Evolutionary conservation across 2,329 filamentous ascomycete species (phyloP), one percentile per base, ranked within the genome.

Genomic region (Neonectria neomacrospora): DNA sequence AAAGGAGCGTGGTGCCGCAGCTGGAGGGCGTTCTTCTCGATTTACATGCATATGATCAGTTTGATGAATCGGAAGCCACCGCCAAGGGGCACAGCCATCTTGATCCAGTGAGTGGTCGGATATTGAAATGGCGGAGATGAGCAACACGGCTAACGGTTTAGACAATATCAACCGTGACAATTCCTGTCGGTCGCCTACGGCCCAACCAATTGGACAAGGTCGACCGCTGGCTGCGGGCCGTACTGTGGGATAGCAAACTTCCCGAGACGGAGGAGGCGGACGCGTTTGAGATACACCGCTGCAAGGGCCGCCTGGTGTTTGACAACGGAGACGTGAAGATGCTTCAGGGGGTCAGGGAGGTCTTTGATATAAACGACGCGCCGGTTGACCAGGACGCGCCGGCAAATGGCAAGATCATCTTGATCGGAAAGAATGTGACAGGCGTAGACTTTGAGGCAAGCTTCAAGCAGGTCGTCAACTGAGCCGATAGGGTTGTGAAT

Each of bases 1-100:
- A 91, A 56, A 91, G 92, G 74, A 93, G 93, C 70, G 85, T 87
- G 34, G 90, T 97, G 1, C 92, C 94, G 1, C 83, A 91, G 68
- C 85, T 99, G 7, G 93, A 97, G 74, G 95, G 94, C 1, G 87
- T 97, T 58, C 78, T 99, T 5, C 83, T 99, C 8, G 95, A 98
- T 77, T 82, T 99, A 30, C 93, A 97, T 75, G 95, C 96, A 0
- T 99, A 99, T 76, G 93, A 97, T 72, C 86, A 91, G 65, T 90
- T 97, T 32, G 86, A 89, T 32, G 87, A 86, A 61, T 80, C 96
- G 30, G 90, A 94, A 62, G 90, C 91, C 59, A 85, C 85, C 9
- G 83, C 81, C 41, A 94, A 93, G 76, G 94, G 93, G 0, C 94
- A 97, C 75, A 97, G 92, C 71, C 94, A 97, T 80, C 83, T 98